Base-by-base conservation (phyloP, 202 grass and related monocot genomes). In the Zizania palustris region DNA sequence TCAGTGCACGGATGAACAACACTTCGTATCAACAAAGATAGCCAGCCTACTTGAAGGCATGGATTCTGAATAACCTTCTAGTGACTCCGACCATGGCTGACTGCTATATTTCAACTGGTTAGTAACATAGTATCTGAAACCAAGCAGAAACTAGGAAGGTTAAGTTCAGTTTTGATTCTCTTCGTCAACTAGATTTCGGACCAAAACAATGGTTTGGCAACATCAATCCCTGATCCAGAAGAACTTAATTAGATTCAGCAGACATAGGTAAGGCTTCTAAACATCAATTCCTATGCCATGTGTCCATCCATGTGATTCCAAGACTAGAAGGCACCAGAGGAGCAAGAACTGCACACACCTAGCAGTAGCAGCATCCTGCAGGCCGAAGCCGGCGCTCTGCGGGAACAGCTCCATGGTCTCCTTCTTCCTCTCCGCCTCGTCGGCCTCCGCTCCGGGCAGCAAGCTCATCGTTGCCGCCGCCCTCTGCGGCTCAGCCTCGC, bases 341-440 rank as follows among this genome's bases (percentile, higher is more conserved):
- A 6, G 42, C 40, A 73, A 12, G 20, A 16, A 8, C 12, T 18
- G 44, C 35, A 45, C 28, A 28, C 76, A 85, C 82, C 82, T 81
- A 8, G 77, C 45, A 38, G 22, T 3, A 48, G 65, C 69, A 56
- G 11, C 46, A 8, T 85, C 86, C 66, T 85, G 67, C 72, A 41
- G 40, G 63, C 69, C 81, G 54, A 96, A 76, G 42, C 88, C 93
- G 37, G 86, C 74, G 66, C 82, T 82, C 71, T 93, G 90, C 13
- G 93, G 88, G 80, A 97, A 97, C 5, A 97, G 72, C 77, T 97
- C 85, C 90, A 97, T 91, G 70, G 85, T 87, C 48, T 85, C 85
- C 77, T 77, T 73, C 67, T 73, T 79, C 73, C 67, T 86, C 51
- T 78, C 82, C 19, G 78, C 42, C 71, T 68, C 69, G 34, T 77